Evolutionary conservation across 805 yeast genomes (phyloP).

Genomic region (Yarrowia deformans): DNA sequence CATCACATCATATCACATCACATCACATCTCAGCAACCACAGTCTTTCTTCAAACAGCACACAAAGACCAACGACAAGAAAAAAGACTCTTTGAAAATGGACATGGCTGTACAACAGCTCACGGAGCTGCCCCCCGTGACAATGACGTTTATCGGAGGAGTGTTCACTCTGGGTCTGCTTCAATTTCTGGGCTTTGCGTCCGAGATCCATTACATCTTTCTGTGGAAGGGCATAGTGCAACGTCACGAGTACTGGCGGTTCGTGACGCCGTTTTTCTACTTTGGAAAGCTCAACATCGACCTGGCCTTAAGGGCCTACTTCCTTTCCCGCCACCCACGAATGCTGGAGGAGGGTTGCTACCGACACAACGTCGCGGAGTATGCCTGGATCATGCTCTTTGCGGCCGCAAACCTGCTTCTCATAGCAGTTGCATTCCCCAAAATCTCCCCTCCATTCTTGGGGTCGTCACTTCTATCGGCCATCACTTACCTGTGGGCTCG

Average conservation of each 20-base stretch:
- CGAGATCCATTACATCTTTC: slow-evolving; percentile 37
- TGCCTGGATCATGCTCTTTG: slow-evolving; percentile 52
- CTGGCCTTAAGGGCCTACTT: slow-evolving; percentile 51
- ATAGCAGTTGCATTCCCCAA: slow-evolving; percentile 48
- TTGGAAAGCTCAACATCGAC: slow-evolving; percentile 54
- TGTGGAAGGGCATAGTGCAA: slow-evolving; percentile 38
- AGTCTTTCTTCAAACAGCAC: not conserved
- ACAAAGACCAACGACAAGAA: not conserved
- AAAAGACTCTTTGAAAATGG: slow-evolving; percentile 12
- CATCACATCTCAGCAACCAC: not conserved
- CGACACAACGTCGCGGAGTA: slow-evolving; percentile 51
- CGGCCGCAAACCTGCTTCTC: slow-evolving; percentile 48
- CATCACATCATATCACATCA: slow-evolving; percentile 11
- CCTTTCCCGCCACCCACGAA: slow-evolving; percentile 52
- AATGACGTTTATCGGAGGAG: slow-evolving; percentile 35
- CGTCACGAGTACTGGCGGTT: slow-evolving; percentile 52
- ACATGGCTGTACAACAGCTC: slow-evolving; percentile 37
- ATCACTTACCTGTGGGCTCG: slow-evolving; percentile 59
- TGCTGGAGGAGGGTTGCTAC: slow-evolving; percentile 52
- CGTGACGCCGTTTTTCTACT: slow-evolving; percentile 54
- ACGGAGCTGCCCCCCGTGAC: slow-evolving; percentile 40
- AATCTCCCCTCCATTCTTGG: slow-evolving; percentile 51
- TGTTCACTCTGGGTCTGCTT: slow-evolving; percentile 32
- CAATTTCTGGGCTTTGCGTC: slow-evolving; percentile 27
- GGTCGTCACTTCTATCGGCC: slow-evolving; percentile 52